Percentiles rank a stretch among this genome's conserved stretches.
phyloP scores from a whole-genome alignment of 345 rosid species.

The Limnanthes douglasii region DNA sequence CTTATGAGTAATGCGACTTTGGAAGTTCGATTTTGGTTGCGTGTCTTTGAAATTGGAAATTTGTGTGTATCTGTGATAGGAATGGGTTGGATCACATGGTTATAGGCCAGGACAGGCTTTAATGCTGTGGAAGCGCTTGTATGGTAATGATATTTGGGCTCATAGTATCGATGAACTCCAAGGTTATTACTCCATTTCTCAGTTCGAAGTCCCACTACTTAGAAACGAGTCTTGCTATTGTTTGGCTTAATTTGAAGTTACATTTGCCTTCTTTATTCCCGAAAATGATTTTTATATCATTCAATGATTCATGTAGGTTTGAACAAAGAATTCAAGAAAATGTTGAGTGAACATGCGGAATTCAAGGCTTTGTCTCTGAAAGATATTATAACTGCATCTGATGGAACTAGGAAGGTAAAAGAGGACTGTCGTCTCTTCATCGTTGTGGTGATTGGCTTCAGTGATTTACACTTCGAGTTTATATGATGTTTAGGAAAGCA shows the following conservation, averaged over 20 bases:
- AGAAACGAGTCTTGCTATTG: not conserved
- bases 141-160: constrained; percentile 65
- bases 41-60: not conserved
- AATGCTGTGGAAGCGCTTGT: constrained; percentile 93
- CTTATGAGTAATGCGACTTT: no score
- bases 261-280: not conserved
- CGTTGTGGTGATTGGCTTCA: not conserved
- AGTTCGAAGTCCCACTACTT: no score
- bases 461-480: not conserved
- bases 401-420: constrained; percentile 87
- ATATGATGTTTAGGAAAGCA: not conserved
- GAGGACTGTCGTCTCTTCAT: constrained; percentile 3
- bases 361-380: constrained; percentile 58
- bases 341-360: constrained; percentile 47
- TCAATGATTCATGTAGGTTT: constrained; percentile 32
- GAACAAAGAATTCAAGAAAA: constrained; percentile 77
- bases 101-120: constrained; percentile 87
- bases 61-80: constrained; percentile 16
- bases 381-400: constrained; percentile 50
- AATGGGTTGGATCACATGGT: constrained; percentile 80
- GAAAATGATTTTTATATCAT: not conserved
- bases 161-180: constrained; percentile 40
- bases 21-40: not conserved
- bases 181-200: constrained; percentile 22
- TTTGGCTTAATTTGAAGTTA: not conserved